Evolutionary conservation across 1,284 basidiomycete genomes (phyloP), one percentile per base, ranked within the genome.

Genomic region (Rhodotorula sp.): DNA sequence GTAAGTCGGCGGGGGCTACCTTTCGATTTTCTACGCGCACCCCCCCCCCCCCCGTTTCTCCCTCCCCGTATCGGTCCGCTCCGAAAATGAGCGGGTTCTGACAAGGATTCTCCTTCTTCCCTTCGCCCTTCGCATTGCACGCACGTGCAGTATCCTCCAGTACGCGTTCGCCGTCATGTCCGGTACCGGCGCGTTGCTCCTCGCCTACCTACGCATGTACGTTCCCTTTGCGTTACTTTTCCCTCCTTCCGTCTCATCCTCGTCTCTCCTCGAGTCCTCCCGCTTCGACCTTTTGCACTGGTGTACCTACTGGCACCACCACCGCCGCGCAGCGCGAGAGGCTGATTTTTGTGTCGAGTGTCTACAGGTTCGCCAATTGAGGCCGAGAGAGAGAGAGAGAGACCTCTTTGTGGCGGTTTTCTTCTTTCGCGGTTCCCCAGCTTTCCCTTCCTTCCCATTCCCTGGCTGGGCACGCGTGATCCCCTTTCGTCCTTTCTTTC

Each of bases 101-200:
- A 43, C 34, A 14, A 16, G 23, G 28, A 6, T 15, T 49, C 21
- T 55, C 54, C 26, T 21, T 54, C 8, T 31, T 26, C 28, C 54
- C 54, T 55, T 7, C 12, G 23, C 54, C 52, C 23, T n/a, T 28
- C 16, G 54, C 54, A 12, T 26, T 14, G 26, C 38, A 12, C 38
- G 10, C 38, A 1, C 10, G 12, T 10, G n/a, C 71, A 74, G 74
- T 48, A 76, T 78, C 54, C 67, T 78, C 2, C 77, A 78, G 66
- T 78, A 79, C 66, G 72, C 75, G 2, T 71, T 76, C 64, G 73
- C 75, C 56, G 76, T 77, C 63, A 67, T 78, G 66, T 77, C 77
- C 19, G 77, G 77, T 77, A 74, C 77, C 14, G 77, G 76, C 23
- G 77, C 77, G 5, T 66, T 78, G 15, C 62, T 78, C 3, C 71